phyloP scores from a whole-genome alignment of 306 rosid genomes.

The Casuarina equisetifolia region DNA sequence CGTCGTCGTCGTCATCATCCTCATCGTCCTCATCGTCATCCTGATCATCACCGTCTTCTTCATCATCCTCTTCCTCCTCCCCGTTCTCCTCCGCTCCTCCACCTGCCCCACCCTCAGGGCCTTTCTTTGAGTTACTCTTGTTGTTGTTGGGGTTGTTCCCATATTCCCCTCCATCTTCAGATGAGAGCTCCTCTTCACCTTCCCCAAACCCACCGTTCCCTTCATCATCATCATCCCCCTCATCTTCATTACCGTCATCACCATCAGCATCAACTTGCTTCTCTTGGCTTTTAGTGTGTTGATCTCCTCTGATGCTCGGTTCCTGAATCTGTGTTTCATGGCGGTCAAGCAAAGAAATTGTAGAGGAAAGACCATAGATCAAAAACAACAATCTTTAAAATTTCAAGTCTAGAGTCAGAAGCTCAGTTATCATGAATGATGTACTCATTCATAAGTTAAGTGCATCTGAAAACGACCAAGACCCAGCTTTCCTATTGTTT shows the following conservation, averaged over 20 bases:
- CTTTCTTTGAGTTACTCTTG: conserved; percentile 67
- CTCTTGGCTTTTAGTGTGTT: conserved; percentile 31
- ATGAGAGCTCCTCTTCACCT: conserved; percentile 79
- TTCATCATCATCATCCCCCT: conserved; percentile 49
- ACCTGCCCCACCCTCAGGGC: conserved; percentile 62
- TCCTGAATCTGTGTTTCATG: conserved; percentile 46
- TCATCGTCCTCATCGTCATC: conserved; percentile 45
- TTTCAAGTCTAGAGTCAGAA: too few relatives aligned
- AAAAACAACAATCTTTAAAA: too few relatives aligned
- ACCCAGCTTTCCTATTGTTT: background rate
- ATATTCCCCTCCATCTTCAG: conserved; percentile 69
- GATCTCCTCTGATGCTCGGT: conserved; percentile 41
- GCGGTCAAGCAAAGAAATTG: background rate
- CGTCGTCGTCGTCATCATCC: conserved; percentile 26
- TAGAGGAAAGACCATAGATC: background rate
- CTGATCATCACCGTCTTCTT: conserved; percentile 45
- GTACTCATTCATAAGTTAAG: too few relatives aligned
- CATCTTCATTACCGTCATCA: conserved; percentile 55
- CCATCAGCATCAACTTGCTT: conserved; percentile 62
- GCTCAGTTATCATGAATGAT: too few relatives aligned
- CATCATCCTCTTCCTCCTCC: conserved; percentile 59
- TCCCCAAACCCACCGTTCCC: conserved; percentile 67
- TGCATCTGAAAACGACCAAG: background rate
- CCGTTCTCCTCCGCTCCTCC: conserved; percentile 66
- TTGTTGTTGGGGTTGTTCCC: conserved; percentile 59